phyloP scores from a whole-genome alignment of 2,329 filamentous ascomycete species.

The Parastagonospora nodorum region DNA sequence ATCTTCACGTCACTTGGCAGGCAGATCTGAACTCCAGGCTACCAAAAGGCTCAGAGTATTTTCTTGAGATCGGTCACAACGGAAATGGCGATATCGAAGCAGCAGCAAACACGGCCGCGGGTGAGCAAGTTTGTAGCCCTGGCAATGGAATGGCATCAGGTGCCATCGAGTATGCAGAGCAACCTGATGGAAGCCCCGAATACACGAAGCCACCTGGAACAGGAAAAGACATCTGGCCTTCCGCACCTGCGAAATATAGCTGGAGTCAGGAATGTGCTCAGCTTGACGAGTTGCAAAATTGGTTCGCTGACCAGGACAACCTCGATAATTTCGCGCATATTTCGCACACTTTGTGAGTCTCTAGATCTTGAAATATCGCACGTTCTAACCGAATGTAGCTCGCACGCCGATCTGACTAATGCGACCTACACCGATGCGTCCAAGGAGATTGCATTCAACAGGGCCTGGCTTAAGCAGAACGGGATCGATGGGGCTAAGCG shows the following conservation, averaged over 20 bases:
- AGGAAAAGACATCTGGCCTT: conserved; percentile 47
- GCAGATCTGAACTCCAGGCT: conserved; percentile 34
- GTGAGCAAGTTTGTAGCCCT: conserved; percentile 35
- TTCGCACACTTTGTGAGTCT: conserved; percentile 62
- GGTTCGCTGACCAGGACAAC: conserved; percentile 59
- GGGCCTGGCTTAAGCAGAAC: conserved; percentile 61
- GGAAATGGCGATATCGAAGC: conserved; percentile 47
- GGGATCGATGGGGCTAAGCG: conserved; percentile 54
- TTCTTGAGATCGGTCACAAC: conserved; percentile 46
- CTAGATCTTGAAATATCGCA: background rate
- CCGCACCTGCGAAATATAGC: conserved; percentile 50
- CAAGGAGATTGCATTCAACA: conserved; percentile 65
- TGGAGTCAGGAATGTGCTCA: conserved; percentile 58
- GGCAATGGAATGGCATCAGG: background rate
- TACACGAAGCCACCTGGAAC: conserved; percentile 52
- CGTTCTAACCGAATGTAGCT: conserved; percentile 34
- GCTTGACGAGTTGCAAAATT: conserved; percentile 58
- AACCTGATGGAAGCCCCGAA: conserved; percentile 50
- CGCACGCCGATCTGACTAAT: conserved; percentile 64
- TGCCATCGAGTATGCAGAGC: conserved; percentile 48
- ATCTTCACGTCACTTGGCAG: conserved; percentile 37
- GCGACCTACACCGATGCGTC: conserved; percentile 62
- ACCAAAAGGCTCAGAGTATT: conserved; percentile 43
- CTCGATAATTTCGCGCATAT: conserved; percentile 61
- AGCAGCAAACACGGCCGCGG: conserved; percentile 31